These are phyloP conservation scores for Pleodorina starrii DNA, from an alignment of 139 green algal species.

Conservation along the genomic window DNA sequence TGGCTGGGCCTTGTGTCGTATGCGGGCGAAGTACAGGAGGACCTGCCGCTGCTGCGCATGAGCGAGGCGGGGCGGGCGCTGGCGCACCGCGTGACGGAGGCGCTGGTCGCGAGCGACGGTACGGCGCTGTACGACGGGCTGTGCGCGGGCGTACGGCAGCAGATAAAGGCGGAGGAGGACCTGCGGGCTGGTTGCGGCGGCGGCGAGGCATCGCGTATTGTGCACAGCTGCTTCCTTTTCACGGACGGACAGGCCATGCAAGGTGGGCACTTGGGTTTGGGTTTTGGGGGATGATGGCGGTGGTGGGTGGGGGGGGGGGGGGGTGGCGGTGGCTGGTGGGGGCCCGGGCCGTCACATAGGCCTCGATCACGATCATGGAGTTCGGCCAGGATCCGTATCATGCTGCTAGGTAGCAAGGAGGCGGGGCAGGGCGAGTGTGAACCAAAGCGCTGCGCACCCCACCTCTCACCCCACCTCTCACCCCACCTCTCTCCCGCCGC, in stretches of 20 bases:
- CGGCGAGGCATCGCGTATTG: not conserved
- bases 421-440: too few relatives aligned
- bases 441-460: too few relatives aligned
- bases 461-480: too few relatives aligned
- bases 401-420: too few relatives aligned
- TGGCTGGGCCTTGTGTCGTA: constrained; percentile 27
- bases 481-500: not conserved
- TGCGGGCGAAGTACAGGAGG: not conserved
- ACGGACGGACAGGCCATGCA: constrained; percentile 61
- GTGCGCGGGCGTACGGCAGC: constrained; percentile 43
- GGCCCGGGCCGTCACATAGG: too few relatives aligned
- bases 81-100: constrained; percentile 32
- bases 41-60: constrained; percentile 55
- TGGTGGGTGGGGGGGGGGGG: too few relatives aligned
- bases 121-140: constrained; percentile 57
- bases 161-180: constrained; percentile 16
- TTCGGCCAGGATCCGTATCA: too few relatives aligned
- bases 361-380: too few relatives aligned
- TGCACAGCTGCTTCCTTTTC: constrained; percentile 58
- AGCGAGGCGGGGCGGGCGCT: constrained; percentile 21
- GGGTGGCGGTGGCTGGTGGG: too few relatives aligned
- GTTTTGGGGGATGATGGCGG: too few relatives aligned
- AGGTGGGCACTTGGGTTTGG: constrained; percentile 15
- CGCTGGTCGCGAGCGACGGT: constrained; percentile 13
- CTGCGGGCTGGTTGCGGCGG: not conserved